Conservation (phyloP, 345 rosid species). For the Euphorbia tirucalli region DNA sequence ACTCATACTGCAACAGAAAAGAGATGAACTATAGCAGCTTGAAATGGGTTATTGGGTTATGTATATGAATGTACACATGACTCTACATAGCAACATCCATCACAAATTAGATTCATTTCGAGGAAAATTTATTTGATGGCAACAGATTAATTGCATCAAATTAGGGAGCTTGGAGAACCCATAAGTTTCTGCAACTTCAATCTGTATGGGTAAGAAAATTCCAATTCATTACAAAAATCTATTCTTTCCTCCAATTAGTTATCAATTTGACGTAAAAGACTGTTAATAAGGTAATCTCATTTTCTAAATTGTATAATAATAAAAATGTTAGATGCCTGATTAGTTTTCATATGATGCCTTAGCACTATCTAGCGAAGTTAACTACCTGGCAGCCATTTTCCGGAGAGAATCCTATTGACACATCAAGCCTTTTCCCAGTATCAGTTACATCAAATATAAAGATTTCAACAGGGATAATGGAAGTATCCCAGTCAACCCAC, state of each 20-base stretch:
- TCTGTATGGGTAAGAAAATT: too few species aligned
- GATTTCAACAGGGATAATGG: conserved; percentile 56
- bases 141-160: not conserved
- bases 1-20: not conserved
- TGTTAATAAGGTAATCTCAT: not conserved
- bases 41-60: not conserved
- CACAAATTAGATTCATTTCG: not conserved
- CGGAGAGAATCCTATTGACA: conserved; percentile 34
- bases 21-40: not conserved
- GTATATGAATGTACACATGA: not conserved
- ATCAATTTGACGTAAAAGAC: not conserved
- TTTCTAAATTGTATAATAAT: not conserved
- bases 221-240: too few species aligned
- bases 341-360: not conserved
- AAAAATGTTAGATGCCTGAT: not conserved
- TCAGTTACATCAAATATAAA: conserved; percentile 82
- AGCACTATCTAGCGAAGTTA: not conserved
- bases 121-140: not conserved
- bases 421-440: conserved; percentile 39
- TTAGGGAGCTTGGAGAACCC: not conserved
- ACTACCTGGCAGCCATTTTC: conserved; percentile 63
- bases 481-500: conserved; percentile 71
- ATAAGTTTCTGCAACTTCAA: too few species aligned
- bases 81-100: not conserved
- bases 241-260: not conserved